Evolutionary conservation across 192 early-diverging fungal species (phyloP).

Genomic region (Podila verticillata): DNA sequence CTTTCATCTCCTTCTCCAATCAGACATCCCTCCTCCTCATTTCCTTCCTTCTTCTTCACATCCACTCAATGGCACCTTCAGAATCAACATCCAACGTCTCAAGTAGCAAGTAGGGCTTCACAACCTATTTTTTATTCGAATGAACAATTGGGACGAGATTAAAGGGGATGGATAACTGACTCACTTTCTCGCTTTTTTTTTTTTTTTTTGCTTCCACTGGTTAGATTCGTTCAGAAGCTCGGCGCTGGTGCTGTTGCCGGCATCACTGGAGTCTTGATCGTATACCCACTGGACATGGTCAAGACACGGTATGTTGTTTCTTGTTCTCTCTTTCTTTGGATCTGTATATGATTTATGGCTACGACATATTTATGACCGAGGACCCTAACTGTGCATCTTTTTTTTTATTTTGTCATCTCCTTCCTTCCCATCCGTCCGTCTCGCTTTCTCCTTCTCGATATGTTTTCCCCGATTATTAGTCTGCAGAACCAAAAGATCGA

Average conservation of each 20-base stretch:
- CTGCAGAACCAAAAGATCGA: constrained; percentile 69
- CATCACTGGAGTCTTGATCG: constrained; percentile 66
- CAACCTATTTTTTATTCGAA: no score
- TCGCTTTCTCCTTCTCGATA: not conserved
- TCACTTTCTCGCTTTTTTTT: no score
- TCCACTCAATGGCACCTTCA: not conserved
- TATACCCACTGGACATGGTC: constrained; percentile 77
- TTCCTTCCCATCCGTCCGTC: no score
- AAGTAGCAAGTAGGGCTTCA: constrained; percentile 15
- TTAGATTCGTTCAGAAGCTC: constrained; percentile 50
- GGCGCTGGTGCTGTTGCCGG: constrained; percentile 69
- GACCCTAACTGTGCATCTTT: not conserved
- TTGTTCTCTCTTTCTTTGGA: not conserved
- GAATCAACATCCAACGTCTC: not conserved
- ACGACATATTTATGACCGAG: no score
- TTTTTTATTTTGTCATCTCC: not conserved
- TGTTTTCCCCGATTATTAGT: constrained; percentile 8
- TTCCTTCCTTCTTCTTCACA: not conserved
- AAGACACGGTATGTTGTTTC: constrained; percentile 60
- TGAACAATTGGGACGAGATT: not conserved
- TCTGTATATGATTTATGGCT: no score
- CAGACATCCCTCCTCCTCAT: not conserved
- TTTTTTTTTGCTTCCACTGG: not conserved
- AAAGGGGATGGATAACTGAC: not conserved
- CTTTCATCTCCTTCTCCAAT: constrained; percentile 18